Conservation (phyloP, 805 yeast species). For the Lipomyces chichibuensis region DNA sequence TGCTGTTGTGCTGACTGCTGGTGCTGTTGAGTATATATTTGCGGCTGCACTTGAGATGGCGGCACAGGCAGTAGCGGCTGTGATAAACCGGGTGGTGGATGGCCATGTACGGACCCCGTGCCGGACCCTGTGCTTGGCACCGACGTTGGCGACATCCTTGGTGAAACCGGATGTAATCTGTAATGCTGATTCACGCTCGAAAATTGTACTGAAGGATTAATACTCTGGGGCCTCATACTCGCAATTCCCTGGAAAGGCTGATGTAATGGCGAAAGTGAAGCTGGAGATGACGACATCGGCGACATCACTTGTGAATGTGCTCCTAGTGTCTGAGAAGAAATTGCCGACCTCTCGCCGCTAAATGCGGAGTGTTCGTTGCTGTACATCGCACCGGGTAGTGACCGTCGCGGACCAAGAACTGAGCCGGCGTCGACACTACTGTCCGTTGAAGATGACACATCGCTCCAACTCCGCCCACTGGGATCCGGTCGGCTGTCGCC, state of each 20-base stretch:
- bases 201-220: slow-evolving; percentile 29
- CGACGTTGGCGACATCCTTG: slow-evolving; percentile 8
- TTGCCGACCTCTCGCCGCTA: neutral
- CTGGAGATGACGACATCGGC: slow-evolving; percentile 18
- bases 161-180: slow-evolving; percentile 23
- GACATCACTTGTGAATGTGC: slow-evolving; percentile 2
- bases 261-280: slow-evolving; percentile 23
- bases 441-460: slow-evolving; percentile 21
- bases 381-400: slow-evolving; percentile 6
- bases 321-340: neutral
- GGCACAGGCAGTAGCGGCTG: slow-evolving; percentile 10
- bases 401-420: slow-evolving; percentile 4
- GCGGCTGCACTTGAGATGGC: slow-evolving; percentile 10
- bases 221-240: slow-evolving; percentile 16
- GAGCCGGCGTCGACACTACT: slow-evolving; percentile 14
- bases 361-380: slow-evolving; percentile 2
- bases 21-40: neutral
- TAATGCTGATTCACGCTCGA: slow-evolving; percentile 28
- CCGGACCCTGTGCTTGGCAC: slow-evolving; percentile 17
- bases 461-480: slow-evolving; percentile 21
- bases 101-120: slow-evolving; percentile 9
- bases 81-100: neutral
- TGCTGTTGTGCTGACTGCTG: slow-evolving; percentile 4
- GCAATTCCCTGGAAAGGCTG: slow-evolving; percentile 6
- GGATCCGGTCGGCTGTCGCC: slow-evolving; percentile 15